Base-by-base conservation (phyloP, 495 filamentous ascomycete species). In the Monascus purpureus region DNA sequence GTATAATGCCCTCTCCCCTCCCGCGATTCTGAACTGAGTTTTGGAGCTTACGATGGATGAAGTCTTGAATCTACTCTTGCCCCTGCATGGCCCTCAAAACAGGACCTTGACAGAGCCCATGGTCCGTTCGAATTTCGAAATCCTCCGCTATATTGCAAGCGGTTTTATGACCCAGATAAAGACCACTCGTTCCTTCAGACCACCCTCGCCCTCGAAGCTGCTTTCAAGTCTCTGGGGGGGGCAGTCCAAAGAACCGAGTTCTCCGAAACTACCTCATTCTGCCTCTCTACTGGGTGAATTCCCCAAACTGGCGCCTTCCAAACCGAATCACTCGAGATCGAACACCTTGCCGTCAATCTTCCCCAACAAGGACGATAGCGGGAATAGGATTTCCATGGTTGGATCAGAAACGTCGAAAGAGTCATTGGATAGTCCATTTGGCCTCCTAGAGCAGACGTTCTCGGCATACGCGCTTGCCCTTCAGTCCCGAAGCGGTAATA, bases 161-260 rank as follows among this genome's bases (percentile, higher is more conserved):
- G 63, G 65, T 27, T 50, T 68, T 38, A 72, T 74, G 27, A 65
- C 67, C 4, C 47, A 77, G 63, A 48, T 61, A 59, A 36, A 72
- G 59, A 44, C 70, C 41, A 38, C 65, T 38, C 38, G 66, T 45
- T 42, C 65, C 0, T 77, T 82, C 42, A 68, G 84, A 13, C 75
- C 80, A 8, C 70, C 76, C 8, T 94, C 86, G 7, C 88, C 90
- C 0, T 82, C 88, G 22, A 97, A 96, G 52, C 56, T 95, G 45
- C 67, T 97, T 16, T 90, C 86, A 0, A 90, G 70, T 41, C 68
- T 97, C 31, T 61, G 94, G 18, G 72, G 72, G 28, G 69, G 57
- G 19, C 61, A 57, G 29, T 36, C 47, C 24, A 52, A 49, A 22
- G 61, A 65, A 1, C 48, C 46, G 26, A 40, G 42, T 0, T 43